phyloP scores from a whole-genome alignment of 1,284 basidiomycete genomes.

The Ustilago sp. region DNA sequence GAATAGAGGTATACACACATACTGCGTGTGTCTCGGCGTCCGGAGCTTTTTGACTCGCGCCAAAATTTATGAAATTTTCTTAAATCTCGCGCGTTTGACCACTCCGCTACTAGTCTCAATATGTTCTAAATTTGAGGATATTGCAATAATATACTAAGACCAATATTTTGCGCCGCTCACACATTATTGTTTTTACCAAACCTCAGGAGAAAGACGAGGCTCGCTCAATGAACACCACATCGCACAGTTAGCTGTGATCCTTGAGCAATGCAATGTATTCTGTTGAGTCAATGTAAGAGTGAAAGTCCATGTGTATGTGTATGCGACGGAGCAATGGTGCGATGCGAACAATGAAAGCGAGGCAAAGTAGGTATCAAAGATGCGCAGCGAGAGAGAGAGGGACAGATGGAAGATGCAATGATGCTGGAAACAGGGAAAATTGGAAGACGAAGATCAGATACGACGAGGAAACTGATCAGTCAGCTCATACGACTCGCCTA shows the following conservation, averaged over 20 bases:
- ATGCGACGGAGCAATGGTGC: neutral
- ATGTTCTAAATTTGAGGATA: neutral
- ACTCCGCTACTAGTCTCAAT: conserved; percentile 30
- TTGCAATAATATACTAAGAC: neutral
- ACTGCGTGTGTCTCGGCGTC: conserved; percentile 6
- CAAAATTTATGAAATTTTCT: conserved; percentile 6
- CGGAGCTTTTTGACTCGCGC: neutral
- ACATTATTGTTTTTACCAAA: neutral
- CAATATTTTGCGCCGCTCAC: neutral
- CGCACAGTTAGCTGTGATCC: neutral
- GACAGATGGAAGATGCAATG: neutral
- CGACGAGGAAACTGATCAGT: conserved; percentile 31
- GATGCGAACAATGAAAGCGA: neutral
- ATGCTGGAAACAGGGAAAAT: neutral
- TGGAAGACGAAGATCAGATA: conserved; percentile 4
- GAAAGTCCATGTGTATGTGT: conserved; percentile 2
- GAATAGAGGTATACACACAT: conserved; percentile 13
- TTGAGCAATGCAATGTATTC: neutral
- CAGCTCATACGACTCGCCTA: conserved; percentile 46
- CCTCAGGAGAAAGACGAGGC: too few relatives aligned
- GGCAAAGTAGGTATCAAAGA: neutral
- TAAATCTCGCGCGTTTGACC: conserved; percentile 36
- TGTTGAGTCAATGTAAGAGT: neutral
- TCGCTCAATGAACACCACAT: too few relatives aligned
- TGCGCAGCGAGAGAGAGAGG: neutral